A percentile compares a stretch with the other conserved stretches of the same genome.
Conservation (phyloP, 768 basidiomycete genomes). For the Podaxis sp. region DNA sequence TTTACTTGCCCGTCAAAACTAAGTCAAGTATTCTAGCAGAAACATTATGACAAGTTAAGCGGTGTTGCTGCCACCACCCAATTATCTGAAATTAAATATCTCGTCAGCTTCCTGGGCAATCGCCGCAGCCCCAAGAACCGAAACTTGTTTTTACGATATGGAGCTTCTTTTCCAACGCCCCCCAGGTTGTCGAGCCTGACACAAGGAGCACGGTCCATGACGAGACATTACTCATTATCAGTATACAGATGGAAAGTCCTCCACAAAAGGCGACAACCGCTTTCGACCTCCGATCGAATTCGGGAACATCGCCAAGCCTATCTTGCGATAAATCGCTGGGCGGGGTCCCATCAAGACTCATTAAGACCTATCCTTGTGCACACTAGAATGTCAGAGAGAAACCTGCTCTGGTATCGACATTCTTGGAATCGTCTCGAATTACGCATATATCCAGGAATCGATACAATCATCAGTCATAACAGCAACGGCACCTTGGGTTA, state of each 20-base stretch:
- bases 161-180: background rate
- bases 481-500: background rate
- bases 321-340: background rate
- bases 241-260: background rate
- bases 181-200: background rate
- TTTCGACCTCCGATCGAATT: background rate
- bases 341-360: background rate
- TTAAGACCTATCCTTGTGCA: background rate
- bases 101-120: background rate
- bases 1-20: background rate
- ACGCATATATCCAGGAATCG: background rate
- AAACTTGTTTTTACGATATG: background rate
- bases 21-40: background rate
- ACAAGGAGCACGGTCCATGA: background rate
- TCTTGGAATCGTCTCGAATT: background rate
- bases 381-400: background rate
- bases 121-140: background rate
- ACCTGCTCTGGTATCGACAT: background rate
- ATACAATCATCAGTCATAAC: background rate
- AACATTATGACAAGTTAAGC: slow-evolving; percentile 6
- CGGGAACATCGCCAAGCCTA: background rate
- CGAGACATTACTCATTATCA: background rate
- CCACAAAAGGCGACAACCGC: background rate
- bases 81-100: too few species aligned
- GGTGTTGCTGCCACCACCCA: background rate